Evolutionary conservation across 208 protist species (phyloP).

Genomic region (Leishmania martiniquensis): DNA sequence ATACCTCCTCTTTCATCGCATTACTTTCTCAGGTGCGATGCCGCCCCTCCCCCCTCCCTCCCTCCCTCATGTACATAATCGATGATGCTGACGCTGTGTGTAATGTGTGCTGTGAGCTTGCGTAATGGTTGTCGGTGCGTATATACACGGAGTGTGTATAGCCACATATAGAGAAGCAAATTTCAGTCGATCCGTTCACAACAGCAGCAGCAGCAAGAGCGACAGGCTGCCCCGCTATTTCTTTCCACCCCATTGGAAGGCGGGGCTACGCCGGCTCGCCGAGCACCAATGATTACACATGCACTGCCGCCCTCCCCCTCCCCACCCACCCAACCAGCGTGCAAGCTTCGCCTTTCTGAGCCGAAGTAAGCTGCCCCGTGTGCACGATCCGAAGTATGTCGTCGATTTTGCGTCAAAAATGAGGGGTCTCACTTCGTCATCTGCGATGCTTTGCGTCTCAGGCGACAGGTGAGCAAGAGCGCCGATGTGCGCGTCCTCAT

Average conservation of each 20-base stretch:
- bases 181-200: neutral
- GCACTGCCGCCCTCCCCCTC: too few species aligned
- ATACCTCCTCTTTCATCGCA: neutral
- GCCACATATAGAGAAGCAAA: too few species aligned
- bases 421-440: neutral
- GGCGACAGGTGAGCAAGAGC: neutral
- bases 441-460: neutral
- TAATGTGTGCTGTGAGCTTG: neutral
- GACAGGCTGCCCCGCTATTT: neutral
- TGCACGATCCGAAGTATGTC: neutral
- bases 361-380: too few species aligned
- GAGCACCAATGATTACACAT: neutral
- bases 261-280: neutral
- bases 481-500: neutral
- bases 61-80: neutral
- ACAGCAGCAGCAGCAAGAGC: neutral
- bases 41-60: too few species aligned
- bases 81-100: neutral
- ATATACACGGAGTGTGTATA: neutral
- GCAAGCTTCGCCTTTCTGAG: neutral
- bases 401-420: neutral
- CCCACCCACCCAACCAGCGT: neutral
- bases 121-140: neutral
- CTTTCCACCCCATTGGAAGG: neutral
- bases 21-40: neutral